These are phyloP conservation scores for Talaromyces trachyspermus DNA, from an alignment of 495 filamentous ascomycete genomes.

Conservation along the genomic window DNA sequence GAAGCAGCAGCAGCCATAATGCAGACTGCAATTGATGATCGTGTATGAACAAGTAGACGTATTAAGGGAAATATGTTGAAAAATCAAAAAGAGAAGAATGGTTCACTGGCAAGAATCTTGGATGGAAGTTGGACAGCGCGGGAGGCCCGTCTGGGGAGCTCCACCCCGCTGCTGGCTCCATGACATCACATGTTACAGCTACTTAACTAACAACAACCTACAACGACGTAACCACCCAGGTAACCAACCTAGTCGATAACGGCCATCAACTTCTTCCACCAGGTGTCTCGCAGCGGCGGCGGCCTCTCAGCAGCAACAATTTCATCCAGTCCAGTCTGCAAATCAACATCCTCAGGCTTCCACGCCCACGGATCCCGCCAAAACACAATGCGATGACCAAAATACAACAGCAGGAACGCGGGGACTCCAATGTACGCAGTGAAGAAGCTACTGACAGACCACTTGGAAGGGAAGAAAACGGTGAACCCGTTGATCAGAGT, in stretches of 20 bases:
- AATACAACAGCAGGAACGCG: conserved; percentile 51
- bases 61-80: too few relatives aligned
- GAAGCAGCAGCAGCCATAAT: conserved; percentile 6
- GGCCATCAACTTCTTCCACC: conserved; percentile 25
- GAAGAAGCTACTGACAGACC: conserved; percentile 55
- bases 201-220: too few relatives aligned
- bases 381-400: conserved; percentile 40
- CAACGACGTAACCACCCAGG: too few relatives aligned
- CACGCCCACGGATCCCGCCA: conserved; percentile 48
- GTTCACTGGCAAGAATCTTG: background rate
- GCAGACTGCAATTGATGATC: background rate
- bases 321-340: conserved; percentile 47
- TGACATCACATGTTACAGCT: too few relatives aligned
- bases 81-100: background rate
- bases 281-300: conserved; percentile 19
- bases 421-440: conserved; percentile 56
- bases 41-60: background rate
- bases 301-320: conserved; percentile 45
- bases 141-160: background rate
- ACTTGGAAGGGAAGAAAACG: conserved; percentile 54
- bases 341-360: conserved; percentile 45
- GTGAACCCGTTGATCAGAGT: conserved; percentile 58
- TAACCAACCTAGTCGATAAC: conserved; percentile 22
- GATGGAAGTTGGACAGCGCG: background rate
- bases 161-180: too few relatives aligned